Percentiles rank a stretch among this genome's conserved stretches.
These are phyloP conservation scores for Boletus sensibilis DNA, from an alignment of 768 basidiomycete genomes.

Conservation along the genomic window DNA sequence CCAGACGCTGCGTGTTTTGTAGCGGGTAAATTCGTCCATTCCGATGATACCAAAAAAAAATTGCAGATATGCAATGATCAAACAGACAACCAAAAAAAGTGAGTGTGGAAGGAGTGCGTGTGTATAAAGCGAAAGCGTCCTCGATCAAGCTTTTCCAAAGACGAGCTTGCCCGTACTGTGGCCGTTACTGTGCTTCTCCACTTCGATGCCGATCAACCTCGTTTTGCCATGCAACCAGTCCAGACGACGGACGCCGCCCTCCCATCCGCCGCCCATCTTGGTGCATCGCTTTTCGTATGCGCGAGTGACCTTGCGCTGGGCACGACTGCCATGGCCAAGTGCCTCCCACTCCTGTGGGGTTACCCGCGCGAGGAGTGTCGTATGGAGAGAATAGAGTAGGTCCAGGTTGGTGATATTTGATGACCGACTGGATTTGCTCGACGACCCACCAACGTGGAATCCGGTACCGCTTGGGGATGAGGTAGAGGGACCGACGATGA, in stretches of 20 bases:
- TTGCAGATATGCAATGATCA: neutral
- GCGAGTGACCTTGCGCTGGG: slow-evolving; percentile 56
- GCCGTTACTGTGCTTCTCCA: slow-evolving; percentile 44
- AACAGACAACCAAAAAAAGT: neutral
- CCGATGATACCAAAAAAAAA: slow-evolving; percentile 4
- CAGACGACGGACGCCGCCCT: slow-evolving; percentile 62
- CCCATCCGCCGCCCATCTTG: slow-evolving; percentile 66
- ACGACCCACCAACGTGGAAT: slow-evolving; percentile 30
- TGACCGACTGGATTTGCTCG: slow-evolving; percentile 22
- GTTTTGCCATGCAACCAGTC: slow-evolving; percentile 68
- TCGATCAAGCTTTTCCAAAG: slow-evolving; percentile 41
- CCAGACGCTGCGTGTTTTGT: slow-evolving; percentile 1
- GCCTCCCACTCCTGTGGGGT: slow-evolving; percentile 65
- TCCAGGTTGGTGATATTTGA: slow-evolving; percentile 58
- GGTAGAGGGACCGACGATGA: slow-evolving; percentile 44
- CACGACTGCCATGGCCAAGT: slow-evolving; percentile 52
- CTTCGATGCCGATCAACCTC: slow-evolving; percentile 58
- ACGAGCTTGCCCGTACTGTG: slow-evolving; percentile 47
- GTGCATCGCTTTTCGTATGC: slow-evolving; percentile 65
- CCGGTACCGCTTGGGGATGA: slow-evolving; percentile 26
- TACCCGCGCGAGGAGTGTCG: slow-evolving; percentile 52
- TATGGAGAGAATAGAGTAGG: slow-evolving; percentile 58
- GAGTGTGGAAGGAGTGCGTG: slow-evolving; percentile 5
- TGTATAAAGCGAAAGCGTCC: neutral
- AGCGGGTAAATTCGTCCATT: neutral